phyloP scores from a whole-genome alignment of 2,329 filamentous ascomycete genomes.

The Talaromyces rugulosus region DNA sequence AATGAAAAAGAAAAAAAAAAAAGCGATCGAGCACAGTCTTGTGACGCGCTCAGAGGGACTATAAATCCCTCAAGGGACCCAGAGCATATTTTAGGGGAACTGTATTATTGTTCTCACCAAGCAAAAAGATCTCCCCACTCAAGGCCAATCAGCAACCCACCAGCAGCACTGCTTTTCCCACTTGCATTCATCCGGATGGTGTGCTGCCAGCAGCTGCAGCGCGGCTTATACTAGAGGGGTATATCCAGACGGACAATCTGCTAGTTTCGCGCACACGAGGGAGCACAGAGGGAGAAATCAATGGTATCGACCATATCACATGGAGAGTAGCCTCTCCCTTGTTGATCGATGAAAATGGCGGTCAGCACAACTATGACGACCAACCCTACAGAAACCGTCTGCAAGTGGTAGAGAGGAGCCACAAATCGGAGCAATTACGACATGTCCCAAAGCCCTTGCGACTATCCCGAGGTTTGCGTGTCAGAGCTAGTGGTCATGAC shows the following conservation, averaged over 20 bases:
- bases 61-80: slow-evolving; percentile 11
- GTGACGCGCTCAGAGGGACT: slow-evolving; percentile 12
- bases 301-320: slow-evolving; percentile 11
- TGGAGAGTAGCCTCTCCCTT: slow-evolving; percentile 1
- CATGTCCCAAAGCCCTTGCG: slow-evolving; percentile 9
- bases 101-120: not conserved
- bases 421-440: slow-evolving; percentile 11
- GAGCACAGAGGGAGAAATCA: not conserved
- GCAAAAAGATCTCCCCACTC: not conserved
- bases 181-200: slow-evolving; percentile 7
- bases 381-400: slow-evolving; percentile 5
- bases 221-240: slow-evolving; percentile 1
- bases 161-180: slow-evolving; percentile 1
- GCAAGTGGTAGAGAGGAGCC: slow-evolving; percentile 2
- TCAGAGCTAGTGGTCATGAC: slow-evolving; percentile 6
- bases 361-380: slow-evolving; percentile 5
- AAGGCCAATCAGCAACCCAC: slow-evolving; percentile 3
- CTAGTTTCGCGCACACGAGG: not conserved
- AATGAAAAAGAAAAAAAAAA: slow-evolving; percentile 8
- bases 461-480: slow-evolving; percentile 5
- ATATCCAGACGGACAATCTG: not conserved
- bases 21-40: slow-evolving; percentile 9
- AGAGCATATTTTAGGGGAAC: not conserved
- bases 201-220: slow-evolving; percentile 5
- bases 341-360: slow-evolving; percentile 9